phyloP scores from a whole-genome alignment of 1,139 yeast genomes.

The Candida sojae region DNA sequence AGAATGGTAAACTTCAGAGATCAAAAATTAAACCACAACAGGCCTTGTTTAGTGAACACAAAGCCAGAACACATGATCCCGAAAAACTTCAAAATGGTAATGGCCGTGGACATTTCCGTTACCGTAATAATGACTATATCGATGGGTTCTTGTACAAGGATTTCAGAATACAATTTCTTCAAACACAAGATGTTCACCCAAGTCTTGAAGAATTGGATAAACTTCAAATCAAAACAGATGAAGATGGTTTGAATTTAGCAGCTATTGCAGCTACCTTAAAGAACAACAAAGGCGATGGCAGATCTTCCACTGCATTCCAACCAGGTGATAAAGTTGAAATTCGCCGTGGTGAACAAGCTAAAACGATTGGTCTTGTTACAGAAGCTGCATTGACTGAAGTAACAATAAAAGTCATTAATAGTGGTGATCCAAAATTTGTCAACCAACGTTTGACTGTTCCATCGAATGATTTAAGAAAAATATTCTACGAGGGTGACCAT shows the following conservation, averaged over 20 bases:
- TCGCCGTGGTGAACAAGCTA: conserved; percentile 90
- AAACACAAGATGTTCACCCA: conserved; percentile 85
- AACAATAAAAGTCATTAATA: conserved; percentile 56
- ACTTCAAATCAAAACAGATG: conserved; percentile 71
- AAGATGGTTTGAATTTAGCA: conserved; percentile 76
- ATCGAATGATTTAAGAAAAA: conserved; percentile 75
- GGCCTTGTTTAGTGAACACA: conserved; percentile 78
- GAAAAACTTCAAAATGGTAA: conserved; percentile 69
- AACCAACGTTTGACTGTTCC: conserved; percentile 68
- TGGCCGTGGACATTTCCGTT: conserved; percentile 72
- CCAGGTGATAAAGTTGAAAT: conserved; percentile 95
- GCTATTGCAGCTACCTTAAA: conserved; percentile 84
- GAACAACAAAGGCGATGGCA: conserved; percentile 37
- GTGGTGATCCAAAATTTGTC: conserved; percentile 50
- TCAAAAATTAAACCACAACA: conserved; percentile 78
- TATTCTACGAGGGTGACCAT: conserved; percentile 91
- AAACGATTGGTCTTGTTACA: conserved; percentile 77
- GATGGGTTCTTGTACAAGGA: conserved; percentile 89
- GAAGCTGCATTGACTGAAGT: conserved; percentile 67
- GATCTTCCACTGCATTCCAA: conserved; percentile 58
- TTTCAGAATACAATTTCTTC: conserved; percentile 78
- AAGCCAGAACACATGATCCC: conserved; percentile 54
- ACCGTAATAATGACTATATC: conserved; percentile 83
- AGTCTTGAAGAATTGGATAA: conserved; percentile 84
- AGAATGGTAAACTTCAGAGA: conserved; percentile 53